phyloP scores from a whole-genome alignment of 257 asterid genomes.

The Penstemon eatonii region DNA sequence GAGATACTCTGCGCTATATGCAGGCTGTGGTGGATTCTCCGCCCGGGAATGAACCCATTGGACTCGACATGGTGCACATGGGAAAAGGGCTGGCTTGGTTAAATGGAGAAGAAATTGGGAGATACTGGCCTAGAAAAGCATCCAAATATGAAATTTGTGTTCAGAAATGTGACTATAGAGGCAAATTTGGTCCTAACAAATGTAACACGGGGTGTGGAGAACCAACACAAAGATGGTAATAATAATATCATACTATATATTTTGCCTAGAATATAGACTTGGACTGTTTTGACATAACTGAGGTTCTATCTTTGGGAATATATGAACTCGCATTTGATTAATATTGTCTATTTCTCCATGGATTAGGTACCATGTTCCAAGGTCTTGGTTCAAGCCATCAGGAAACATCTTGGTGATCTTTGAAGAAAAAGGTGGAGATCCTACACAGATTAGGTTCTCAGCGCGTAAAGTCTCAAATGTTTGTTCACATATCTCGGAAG shows the following conservation, averaged over 20 bases:
- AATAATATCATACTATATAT: constrained; percentile 37
- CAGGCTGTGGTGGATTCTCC: constrained; percentile 82
- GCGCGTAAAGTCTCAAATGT: constrained; percentile 50
- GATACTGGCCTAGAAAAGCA: constrained; percentile 87
- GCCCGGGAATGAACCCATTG: constrained; percentile 78
- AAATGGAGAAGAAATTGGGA: constrained; percentile 86
- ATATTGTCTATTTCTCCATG: constrained; percentile 12
- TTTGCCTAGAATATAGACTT: too few relatives aligned
- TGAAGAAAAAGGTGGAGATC: constrained; percentile 91
- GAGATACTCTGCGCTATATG: constrained; percentile 14
- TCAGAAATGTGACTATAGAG: constrained; percentile 71
- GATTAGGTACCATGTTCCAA: constrained; percentile 83
- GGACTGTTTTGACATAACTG: too few relatives aligned
- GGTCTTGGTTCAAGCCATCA: constrained; percentile 93
- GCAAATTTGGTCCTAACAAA: constrained; percentile 79
- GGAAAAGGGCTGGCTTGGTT: constrained; percentile 96
- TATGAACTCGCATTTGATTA: constrained; percentile 7
- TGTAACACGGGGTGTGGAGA: constrained; percentile 85
- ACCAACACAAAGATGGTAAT: constrained; percentile 92
- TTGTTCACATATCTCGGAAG: constrained; percentile 61
- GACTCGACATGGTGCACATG: constrained; percentile 88
- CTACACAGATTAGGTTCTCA: constrained; percentile 61
- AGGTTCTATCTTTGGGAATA: background rate
- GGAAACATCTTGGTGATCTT: constrained; percentile 74
- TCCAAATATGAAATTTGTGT: constrained; percentile 64